phyloP scores from a whole-genome alignment of 192 early-diverging fungal genomes.

The Entomortierella chlamydospora region DNA sequence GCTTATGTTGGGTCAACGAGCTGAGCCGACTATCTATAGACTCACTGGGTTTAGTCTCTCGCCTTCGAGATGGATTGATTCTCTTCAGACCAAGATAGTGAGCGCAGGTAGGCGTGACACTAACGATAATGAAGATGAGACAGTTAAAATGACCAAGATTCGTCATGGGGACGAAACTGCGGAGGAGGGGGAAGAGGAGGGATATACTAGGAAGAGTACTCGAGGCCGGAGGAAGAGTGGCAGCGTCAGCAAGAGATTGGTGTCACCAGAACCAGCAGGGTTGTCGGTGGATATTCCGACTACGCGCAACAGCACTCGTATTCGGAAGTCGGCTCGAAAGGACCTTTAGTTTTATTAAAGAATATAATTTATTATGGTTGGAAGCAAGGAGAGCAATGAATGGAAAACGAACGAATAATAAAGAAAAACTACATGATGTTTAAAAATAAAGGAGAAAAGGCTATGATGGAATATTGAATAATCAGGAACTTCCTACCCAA shows the following conservation, averaged over 20 bases:
- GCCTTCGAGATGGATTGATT: neutral
- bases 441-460: no score
- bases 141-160: neutral
- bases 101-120: slow-evolving; percentile 5
- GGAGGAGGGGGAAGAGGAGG: slow-evolving; percentile 14
- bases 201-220: slow-evolving; percentile 16
- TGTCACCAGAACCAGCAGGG: neutral
- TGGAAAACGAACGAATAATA: no score
- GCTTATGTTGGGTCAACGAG: slow-evolving; percentile 34
- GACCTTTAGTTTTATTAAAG: slow-evolving; percentile 17
- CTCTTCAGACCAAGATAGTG: slow-evolving; percentile 1
- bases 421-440: no score
- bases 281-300: neutral
- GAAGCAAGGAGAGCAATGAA: neutral
- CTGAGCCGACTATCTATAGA: slow-evolving; percentile 16
- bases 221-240: slow-evolving; percentile 31
- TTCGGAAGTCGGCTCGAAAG: slow-evolving; percentile 29
- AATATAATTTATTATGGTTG: no score
- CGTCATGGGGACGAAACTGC: slow-evolving; percentile 5
- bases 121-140: slow-evolving; percentile 4
- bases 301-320: slow-evolving; percentile 13
- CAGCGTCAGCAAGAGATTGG: neutral
- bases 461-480: no score
- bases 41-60: slow-evolving; percentile 8
- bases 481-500: no score